A percentile compares a stretch with the other conserved stretches of the same genome.
Conservation (phyloP, 768 basidiomycete genomes). For the Calocybe cyanea region DNA sequence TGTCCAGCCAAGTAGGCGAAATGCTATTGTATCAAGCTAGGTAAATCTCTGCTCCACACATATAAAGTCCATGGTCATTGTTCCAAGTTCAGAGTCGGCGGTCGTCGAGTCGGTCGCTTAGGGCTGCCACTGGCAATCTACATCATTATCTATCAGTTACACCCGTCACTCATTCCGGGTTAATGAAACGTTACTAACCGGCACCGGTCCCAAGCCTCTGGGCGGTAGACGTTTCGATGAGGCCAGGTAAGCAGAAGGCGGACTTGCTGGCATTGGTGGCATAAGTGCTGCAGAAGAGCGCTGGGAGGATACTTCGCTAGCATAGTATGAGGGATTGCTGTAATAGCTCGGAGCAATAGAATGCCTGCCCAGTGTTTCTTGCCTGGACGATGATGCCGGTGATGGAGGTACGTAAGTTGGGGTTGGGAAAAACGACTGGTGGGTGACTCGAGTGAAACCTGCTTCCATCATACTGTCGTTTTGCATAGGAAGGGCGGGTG, state of each 20-base stretch:
- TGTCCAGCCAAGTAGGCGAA: background rate
- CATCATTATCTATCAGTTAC: constrained; percentile 10
- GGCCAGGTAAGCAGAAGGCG: constrained; percentile 9
- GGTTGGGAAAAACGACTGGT: constrained; percentile 18
- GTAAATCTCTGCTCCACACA: too few species aligned
- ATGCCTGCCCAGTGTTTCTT: constrained; percentile 19
- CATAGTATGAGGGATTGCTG: constrained; percentile 24
- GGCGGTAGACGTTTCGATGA: constrained; percentile 3
- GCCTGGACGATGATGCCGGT: constrained; percentile 3
- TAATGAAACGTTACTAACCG: constrained; percentile 5
- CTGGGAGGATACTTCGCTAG: constrained; percentile 22
- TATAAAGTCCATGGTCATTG: background rate
- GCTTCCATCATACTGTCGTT: constrained; percentile 25
- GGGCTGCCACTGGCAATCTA: constrained; percentile 18
- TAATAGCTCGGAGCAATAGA: constrained; percentile 40
- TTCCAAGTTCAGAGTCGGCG: constrained; percentile 23
- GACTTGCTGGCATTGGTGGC: constrained; percentile 20
- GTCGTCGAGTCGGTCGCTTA: constrained; percentile 27
- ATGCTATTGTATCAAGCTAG: background rate
- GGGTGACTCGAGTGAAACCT: constrained; percentile 15
- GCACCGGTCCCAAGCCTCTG: constrained; percentile 7
- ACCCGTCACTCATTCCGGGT: constrained; percentile 2
- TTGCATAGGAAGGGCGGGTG: constrained; percentile 33
- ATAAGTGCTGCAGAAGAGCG: constrained; percentile 24
- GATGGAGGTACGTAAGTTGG: constrained; percentile 22